A percentile compares a stretch with the other conserved stretches of the same genome.
Evolutionary conservation across 768 basidiomycete species (phyloP).

Genomic region (Mycena sanguinolenta): DNA sequence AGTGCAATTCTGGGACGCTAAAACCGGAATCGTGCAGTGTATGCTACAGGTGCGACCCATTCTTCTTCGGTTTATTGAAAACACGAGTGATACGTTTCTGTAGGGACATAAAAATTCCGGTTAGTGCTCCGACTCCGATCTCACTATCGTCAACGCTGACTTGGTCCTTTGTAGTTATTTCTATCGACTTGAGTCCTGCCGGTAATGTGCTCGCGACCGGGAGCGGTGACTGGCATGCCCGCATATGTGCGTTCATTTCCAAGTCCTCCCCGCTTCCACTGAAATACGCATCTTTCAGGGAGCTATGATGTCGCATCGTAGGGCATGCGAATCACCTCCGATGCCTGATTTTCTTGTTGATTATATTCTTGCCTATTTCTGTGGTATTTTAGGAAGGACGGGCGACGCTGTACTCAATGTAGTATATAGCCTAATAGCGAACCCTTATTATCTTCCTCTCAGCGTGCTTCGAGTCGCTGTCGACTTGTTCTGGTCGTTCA

Average conservation of each 20-base stretch:
- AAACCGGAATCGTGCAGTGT: conserved; percentile 72
- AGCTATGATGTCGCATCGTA: conserved; percentile 34
- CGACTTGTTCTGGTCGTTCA: no score
- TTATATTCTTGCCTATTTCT: conserved; percentile 7
- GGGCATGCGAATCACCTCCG: background rate
- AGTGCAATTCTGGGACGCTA: conserved; percentile 82
- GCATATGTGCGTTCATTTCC: conserved; percentile 47
- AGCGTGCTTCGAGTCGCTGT: no score
- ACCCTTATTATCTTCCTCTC: background rate
- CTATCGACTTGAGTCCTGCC: conserved; percentile 50
- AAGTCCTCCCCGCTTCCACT: background rate
- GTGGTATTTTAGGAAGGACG: conserved; percentile 22
- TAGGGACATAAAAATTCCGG: conserved; percentile 48
- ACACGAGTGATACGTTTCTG: background rate
- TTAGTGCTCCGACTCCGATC: conserved; percentile 44
- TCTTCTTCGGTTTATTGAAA: background rate
- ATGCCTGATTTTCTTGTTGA: conserved; percentile 17
- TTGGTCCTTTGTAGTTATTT: conserved; percentile 41
- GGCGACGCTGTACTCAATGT: conserved; percentile 19
- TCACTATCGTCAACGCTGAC: background rate
- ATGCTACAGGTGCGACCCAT: conserved; percentile 66
- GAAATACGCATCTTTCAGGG: conserved; percentile 23
- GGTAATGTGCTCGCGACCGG: conserved; percentile 51
- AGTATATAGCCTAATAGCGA: conserved; percentile 15
- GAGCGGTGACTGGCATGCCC: conserved; percentile 51